These are phyloP conservation scores for Acmispon strigosus DNA, from an alignment of 306 rosid genomes.

Conservation along the genomic window DNA sequence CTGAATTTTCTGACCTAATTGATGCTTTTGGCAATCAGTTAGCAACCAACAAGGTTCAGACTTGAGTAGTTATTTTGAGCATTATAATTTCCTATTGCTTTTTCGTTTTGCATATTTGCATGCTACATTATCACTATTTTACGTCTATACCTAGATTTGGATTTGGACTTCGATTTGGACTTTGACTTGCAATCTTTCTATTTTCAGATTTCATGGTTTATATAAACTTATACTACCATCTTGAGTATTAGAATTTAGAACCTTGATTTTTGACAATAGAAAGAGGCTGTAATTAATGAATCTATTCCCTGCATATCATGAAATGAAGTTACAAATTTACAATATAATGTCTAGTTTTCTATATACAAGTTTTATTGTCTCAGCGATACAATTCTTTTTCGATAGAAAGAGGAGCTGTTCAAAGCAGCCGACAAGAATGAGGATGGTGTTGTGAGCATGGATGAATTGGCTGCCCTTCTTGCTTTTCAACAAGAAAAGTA, in stretches of 20 bases:
- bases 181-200: not conserved
- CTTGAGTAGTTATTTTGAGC: not conserved
- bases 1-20: constrained; percentile 78
- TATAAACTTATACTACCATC: not conserved
- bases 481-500: constrained; percentile 90
- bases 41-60: constrained; percentile 70
- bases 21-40: constrained; percentile 85
- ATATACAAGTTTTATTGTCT: constrained; percentile 11
- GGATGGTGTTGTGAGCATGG: constrained; percentile 84
- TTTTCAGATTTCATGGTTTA: not conserved
- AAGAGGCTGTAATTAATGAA: not conserved
- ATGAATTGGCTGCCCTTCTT: constrained; percentile 89
- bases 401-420: constrained; percentile 86
- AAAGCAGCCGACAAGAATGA: constrained; percentile 85
- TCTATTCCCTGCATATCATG: constrained; percentile 8
- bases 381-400: constrained; percentile 27
- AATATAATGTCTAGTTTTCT: not conserved
- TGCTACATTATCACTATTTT: not conserved
- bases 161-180: constrained; percentile 18
- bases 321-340: constrained; percentile 3
- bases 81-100: not conserved
- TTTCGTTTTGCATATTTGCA: constrained; percentile 8
- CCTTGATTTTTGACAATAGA: constrained; percentile 7
- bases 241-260: constrained; percentile 15
- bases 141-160: constrained; percentile 3